phyloP scores from a whole-genome alignment of 345 rosid genomes.

The Corymbia maculata region DNA sequence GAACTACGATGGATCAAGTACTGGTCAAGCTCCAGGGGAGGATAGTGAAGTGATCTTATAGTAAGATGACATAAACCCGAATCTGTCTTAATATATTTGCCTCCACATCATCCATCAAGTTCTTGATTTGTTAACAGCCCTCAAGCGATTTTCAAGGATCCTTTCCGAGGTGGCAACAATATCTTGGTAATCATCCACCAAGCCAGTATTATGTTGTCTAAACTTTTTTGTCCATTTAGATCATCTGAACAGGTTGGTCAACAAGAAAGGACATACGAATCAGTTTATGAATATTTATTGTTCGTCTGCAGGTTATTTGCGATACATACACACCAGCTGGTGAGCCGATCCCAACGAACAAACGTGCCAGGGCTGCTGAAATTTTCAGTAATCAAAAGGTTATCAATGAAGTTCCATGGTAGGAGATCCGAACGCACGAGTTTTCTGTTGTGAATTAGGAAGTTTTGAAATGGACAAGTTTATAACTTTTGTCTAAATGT shows the following conservation, averaged over 20 bases:
- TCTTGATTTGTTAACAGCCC: constrained; percentile 43
- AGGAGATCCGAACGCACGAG: background rate
- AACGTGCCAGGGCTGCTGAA: constrained; percentile 81
- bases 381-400: constrained; percentile 69
- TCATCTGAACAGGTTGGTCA: background rate
- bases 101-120: background rate
- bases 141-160: constrained; percentile 92
- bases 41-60: constrained; percentile 97
- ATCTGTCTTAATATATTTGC: background rate
- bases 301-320: constrained; percentile 57
- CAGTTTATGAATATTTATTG: background rate
- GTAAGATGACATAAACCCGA: constrained; percentile 34
- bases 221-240: background rate
- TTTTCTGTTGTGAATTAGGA: background rate
- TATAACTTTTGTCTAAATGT: background rate
- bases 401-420: constrained; percentile 71
- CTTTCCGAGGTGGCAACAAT: constrained; percentile 95
- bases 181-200: constrained; percentile 58
- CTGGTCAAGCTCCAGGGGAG: constrained; percentile 96
- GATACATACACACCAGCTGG: constrained; percentile 91
- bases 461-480: background rate
- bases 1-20: constrained; percentile 99
- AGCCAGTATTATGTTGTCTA: background rate
- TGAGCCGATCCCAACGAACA: constrained; percentile 98
- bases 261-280: background rate